These are phyloP conservation scores for Epichloe elymi DNA, from an alignment of 2,329 filamentous ascomycete genomes.

Conservation along the genomic window DNA sequence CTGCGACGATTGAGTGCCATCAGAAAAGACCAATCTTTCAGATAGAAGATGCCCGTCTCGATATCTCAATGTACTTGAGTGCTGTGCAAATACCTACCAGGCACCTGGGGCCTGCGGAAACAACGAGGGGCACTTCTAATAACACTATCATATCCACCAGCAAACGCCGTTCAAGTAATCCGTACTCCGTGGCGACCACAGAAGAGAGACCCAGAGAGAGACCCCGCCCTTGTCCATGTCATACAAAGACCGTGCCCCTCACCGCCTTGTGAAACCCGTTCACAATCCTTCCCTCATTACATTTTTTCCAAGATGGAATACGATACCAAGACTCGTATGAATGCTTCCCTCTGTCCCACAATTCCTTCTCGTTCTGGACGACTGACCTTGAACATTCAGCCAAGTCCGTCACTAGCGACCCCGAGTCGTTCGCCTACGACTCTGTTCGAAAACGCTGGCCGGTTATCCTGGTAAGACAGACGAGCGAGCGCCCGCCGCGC, in stretches of 20 bases:
- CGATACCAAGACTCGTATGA: slow-evolving; percentile 60
- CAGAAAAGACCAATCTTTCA: too few relatives aligned
- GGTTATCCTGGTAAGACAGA: slow-evolving; percentile 63
- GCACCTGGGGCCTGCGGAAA: too few relatives aligned
- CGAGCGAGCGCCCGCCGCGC: background rate
- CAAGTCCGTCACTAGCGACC: slow-evolving; percentile 66
- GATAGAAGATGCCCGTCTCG: too few relatives aligned
- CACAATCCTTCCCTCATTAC: background rate
- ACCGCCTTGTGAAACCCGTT: background rate
- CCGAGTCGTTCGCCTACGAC: slow-evolving; percentile 71
- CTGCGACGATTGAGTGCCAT: too few relatives aligned
- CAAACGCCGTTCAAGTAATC: too few relatives aligned
- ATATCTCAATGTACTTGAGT: too few relatives aligned
- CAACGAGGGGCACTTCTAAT: too few relatives aligned
- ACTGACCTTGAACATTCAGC: slow-evolving; percentile 33
- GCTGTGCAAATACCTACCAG: too few relatives aligned
- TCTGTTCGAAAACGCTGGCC: slow-evolving; percentile 88
- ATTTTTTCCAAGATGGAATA: slow-evolving; percentile 46
- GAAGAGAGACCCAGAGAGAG: too few relatives aligned
- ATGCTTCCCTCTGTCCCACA: slow-evolving; percentile 4
- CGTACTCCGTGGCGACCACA: too few relatives aligned
- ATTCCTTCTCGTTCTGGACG: background rate
- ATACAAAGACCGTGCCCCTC: background rate
- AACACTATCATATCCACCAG: too few relatives aligned
- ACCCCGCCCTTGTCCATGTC: too few relatives aligned